phyloP scores from a whole-genome alignment of 2,329 filamentous ascomycete species.

The Tolypocladium pustulatum region DNA sequence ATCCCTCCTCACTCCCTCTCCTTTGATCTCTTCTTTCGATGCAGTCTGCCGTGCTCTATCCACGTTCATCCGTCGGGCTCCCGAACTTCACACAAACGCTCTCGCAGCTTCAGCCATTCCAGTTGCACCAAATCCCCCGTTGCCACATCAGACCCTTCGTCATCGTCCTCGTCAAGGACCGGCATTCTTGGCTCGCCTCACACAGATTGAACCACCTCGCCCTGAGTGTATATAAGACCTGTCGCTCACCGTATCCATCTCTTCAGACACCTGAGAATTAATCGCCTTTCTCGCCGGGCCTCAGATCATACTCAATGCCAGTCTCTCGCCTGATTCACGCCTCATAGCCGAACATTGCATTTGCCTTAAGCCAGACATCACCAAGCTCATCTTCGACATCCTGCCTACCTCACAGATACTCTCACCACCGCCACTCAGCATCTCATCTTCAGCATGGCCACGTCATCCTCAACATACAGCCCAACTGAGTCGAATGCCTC shows the following conservation, averaged over 20 bases:
- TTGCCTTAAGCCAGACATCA: neutral
- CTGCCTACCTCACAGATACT: neutral
- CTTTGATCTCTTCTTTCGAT: neutral
- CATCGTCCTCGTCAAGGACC: neutral
- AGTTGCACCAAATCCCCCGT: constrained; percentile 5
- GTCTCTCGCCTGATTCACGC: neutral
- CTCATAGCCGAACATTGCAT: neutral
- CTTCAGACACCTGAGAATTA: constrained; percentile 4
- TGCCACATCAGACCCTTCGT: constrained; percentile 6
- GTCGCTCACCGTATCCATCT: neutral
- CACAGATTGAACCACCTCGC: neutral
- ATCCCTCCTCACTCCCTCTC: neutral
- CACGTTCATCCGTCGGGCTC: neutral
- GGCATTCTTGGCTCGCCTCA: constrained; percentile 5
- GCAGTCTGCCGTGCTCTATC: constrained; percentile 3
- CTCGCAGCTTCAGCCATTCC: constrained; percentile 1
- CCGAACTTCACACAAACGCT: neutral
- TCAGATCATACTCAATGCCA: constrained; percentile 2
- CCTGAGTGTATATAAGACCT: constrained; percentile 6
- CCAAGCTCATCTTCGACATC: neutral
- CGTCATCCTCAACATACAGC: constrained; percentile 15
- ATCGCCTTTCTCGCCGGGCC: constrained; percentile 1
- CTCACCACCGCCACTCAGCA: neutral
- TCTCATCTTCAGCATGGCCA: constrained; percentile 9
- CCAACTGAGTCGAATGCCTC: constrained; percentile 10